Base-by-base conservation (phyloP, 2,329 filamentous ascomycete species). In the Talaromyces piceae region DNA sequence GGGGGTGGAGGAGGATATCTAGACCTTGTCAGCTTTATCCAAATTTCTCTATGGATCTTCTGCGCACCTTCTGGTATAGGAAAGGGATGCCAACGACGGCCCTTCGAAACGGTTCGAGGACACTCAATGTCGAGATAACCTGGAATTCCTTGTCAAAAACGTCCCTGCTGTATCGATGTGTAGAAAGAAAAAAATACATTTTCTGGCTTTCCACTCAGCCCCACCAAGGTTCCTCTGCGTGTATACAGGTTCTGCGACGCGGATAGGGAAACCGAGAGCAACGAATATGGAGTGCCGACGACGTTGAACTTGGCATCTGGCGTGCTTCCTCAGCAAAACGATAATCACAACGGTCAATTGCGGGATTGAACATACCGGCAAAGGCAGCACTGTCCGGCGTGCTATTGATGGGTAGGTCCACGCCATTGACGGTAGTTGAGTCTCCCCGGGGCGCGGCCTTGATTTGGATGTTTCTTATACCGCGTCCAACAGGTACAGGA, bases 231-330 rank as follows among this genome's bases (percentile, higher is more conserved):
- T 49, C 94, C 94, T 62, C 90, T 83, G 60, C 91, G 82, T 20
- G 93, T 96, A 71, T 93, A 96, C 46, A 98, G 82, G 61, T 87
- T 86, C 69, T 97, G 91, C 27, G 91, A 97, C 39, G 93, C 88
- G 30, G 93, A 94, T 48, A 98, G 81, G 6, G 86, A 88, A 58
- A 95, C 91, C 20, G 91, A 96, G 60, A 98, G 84, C 57, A 98
- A 82, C 50, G 93, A 97, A 70, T 93, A 93, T 1, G 91, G 90
- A 22, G 88, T 82, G 56, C 93, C 93, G 57, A 98, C 76, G 45
- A 97, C 89, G 70, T 97, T 89, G 69, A 98, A 98, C 52, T 84
- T 84, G 50, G 93, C 93, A 79, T 97, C 93, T 96, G 60, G 6
- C 5, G 8, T 16, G 30, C 12, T 9, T 26, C 26, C 5, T 3